phyloP scores from a whole-genome alignment of 2,329 filamentous ascomycete species.

The Botrytis medusae region DNA sequence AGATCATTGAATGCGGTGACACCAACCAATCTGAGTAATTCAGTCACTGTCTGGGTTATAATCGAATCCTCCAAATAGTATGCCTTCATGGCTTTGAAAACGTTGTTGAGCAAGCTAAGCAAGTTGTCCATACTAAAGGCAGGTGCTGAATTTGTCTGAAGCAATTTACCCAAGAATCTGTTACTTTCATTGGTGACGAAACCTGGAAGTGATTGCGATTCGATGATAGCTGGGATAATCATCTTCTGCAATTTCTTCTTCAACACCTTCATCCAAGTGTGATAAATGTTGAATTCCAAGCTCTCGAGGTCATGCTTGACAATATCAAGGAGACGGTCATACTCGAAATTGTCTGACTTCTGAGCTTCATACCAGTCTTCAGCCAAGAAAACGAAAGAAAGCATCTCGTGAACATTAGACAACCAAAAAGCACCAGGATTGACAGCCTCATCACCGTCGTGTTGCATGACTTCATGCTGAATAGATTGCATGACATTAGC shows the following conservation, averaged over 20 bases:
- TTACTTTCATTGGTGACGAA: conserved; percentile 99
- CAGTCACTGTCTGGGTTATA: conserved; percentile 91
- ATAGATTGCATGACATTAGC: conserved; percentile 99
- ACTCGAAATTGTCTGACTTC: conserved; percentile 99
- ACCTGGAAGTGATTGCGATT: conserved; percentile 94
- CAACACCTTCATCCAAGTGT: conserved; percentile 99
- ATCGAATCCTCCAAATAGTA: conserved; percentile 97
- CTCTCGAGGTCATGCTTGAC: conserved; percentile 99
- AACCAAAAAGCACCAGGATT: conserved; percentile 98
- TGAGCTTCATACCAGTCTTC: conserved; percentile 99
- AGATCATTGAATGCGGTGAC: conserved; percentile 98
- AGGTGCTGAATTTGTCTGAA: conserved; percentile 84
- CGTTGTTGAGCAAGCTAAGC: conserved; percentile 90
- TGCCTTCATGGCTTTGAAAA: conserved; percentile 98
- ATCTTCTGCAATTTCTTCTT: conserved; percentile 99
- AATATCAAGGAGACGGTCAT: conserved; percentile 94
- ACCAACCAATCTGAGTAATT: conserved; percentile 87
- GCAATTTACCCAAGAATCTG: conserved; percentile 93
- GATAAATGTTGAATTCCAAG: conserved; percentile 99
- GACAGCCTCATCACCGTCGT: conserved; percentile 94
- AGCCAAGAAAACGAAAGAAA: conserved; percentile 97
- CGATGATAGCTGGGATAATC: conserved; percentile 98
- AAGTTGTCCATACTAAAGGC: conserved; percentile 99
- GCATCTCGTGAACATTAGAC: conserved; percentile 99
- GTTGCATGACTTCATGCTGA: conserved; percentile 98